Evolutionary conservation across 805 yeast genomes (phyloP).

Genomic region (Ogataea allantospora): DNA sequence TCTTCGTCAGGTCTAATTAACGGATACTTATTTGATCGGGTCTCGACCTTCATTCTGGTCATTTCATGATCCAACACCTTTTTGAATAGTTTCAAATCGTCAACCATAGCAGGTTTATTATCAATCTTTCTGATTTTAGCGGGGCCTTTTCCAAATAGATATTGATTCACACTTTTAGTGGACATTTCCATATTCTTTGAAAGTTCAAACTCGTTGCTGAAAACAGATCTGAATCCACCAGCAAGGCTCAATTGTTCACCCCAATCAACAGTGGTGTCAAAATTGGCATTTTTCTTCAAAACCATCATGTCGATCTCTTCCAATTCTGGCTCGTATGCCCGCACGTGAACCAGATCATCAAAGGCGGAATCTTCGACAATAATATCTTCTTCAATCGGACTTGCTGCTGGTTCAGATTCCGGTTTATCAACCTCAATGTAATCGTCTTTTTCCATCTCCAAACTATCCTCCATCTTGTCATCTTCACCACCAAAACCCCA

Average conservation of each 20-base stretch:
- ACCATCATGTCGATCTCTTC: slow-evolving; percentile 45
- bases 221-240: slow-evolving; percentile 42
- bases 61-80: slow-evolving; percentile 18
- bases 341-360: slow-evolving; percentile 50
- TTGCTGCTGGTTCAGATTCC: slow-evolving; percentile 19
- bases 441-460: slow-evolving; percentile 8
- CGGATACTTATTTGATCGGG: slow-evolving; percentile 37
- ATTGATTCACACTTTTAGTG: slow-evolving; percentile 21
- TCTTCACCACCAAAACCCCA: slow-evolving; percentile 23
- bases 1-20: slow-evolving; percentile 29
- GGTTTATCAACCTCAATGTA: slow-evolving; percentile 8
- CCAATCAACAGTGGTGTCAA: slow-evolving; percentile 62
- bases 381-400: slow-evolving; percentile 9
- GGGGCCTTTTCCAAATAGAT: slow-evolving; percentile 19
- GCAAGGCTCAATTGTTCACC: slow-evolving; percentile 57
- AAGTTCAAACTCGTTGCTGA: slow-evolving; percentile 23
- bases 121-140: slow-evolving; percentile 14
- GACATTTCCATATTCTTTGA: slow-evolving; percentile 16
- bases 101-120: slow-evolving; percentile 7
- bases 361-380: slow-evolving; percentile 4
- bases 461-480: slow-evolving; percentile 10
- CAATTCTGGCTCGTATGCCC: slow-evolving; percentile 68
- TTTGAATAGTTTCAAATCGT: slow-evolving; percentile 9
- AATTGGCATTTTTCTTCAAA: slow-evolving; percentile 39
- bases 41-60: slow-evolving; percentile 1